Evolutionary conservation across 805 yeast species (phyloP).

Genomic region (Candida railenensis): DNA sequence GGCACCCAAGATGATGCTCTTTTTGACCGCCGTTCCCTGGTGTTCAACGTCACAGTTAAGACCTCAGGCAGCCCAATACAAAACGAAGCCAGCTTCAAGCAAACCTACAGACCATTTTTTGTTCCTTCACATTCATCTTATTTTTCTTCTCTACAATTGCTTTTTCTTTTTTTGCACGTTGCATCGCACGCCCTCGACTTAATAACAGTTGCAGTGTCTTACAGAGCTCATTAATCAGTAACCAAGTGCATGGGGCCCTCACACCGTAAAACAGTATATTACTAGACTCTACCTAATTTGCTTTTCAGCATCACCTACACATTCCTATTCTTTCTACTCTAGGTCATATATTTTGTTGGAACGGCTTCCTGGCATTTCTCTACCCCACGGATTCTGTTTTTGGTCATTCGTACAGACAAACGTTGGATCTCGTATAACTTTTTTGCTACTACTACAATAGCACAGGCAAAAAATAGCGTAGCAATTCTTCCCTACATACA

Average conservation of each 20-base stretch:
- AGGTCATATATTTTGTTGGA: neutral
- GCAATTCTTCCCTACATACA: neutral
- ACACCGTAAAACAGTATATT: neutral
- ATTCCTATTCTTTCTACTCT: too few species aligned
- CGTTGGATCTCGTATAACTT: neutral
- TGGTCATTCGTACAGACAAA: neutral
- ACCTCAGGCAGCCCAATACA: too few species aligned
- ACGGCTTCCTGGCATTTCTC: neutral
- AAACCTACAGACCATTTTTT: neutral
- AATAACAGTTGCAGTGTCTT: neutral
- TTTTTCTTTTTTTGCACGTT: neutral
- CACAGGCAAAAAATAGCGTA: neutral
- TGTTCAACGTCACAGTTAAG: too few species aligned
- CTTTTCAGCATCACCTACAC: too few species aligned
- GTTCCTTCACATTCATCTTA: neutral
- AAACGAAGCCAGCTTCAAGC: too few species aligned
- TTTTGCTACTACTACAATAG: neutral
- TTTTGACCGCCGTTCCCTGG: too few species aligned
- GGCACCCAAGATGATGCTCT: too few species aligned
- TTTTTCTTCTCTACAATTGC: neutral
- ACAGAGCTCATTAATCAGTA: neutral
- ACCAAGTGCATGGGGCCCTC: neutral
- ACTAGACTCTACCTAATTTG: too few species aligned
- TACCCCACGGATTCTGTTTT: neutral
- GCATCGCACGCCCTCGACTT: neutral